Base-by-base conservation (phyloP, 2,329 filamentous ascomycete genomes). In the Colletotrichum kahawae region DNA sequence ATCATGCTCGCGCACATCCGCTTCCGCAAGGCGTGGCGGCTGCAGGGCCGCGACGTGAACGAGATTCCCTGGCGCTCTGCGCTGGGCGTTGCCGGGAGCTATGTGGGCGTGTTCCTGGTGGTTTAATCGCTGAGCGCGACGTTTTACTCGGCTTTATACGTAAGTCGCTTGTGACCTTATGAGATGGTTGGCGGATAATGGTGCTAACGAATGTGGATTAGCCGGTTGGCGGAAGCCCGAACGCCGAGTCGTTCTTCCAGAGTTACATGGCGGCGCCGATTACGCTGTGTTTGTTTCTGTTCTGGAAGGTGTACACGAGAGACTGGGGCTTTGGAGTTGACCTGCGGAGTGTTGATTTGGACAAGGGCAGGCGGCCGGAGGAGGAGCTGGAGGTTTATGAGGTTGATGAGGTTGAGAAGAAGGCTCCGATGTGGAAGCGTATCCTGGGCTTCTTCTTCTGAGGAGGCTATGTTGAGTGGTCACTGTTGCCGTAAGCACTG, bases 61-160 rank as follows among this genome's bases (percentile, higher is more conserved):
- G 94, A 98, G 79, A 89, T 98, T 4, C 93, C 95, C 6, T 98
- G 96, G 87, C 88, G 86, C 34, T 95, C 94, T 0, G 94, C 97
- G 81, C 90, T 94, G 4, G 96, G 96, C 71, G 86, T 97, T 7
- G 79, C 90, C 12, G 96, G 96, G 10, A 97, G 95, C 5, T 98
- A 93, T 88, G 74, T 97, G 29, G 96, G 96, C 24, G 89, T 98
- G 71, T 78, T 87, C 34, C 91, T 98, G 82, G 98, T 98, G 84
- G 74, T 89, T 21, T 84, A 96, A 43, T 92, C 98, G 31, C 88
- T 98, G 31, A 82, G 93, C 54, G 94, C 94, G 2, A 95, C 98
- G 82, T 96, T 98, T 86, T 98, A 54, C 24, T 65, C 63, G 27
- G 63, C 63, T n/a, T 29, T 65, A 12, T 65, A 51, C 1, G 63